Evolutionary conservation across 2,329 filamentous ascomycete species (phyloP).

Genomic region (Trichoderma koningiopsis): DNA sequence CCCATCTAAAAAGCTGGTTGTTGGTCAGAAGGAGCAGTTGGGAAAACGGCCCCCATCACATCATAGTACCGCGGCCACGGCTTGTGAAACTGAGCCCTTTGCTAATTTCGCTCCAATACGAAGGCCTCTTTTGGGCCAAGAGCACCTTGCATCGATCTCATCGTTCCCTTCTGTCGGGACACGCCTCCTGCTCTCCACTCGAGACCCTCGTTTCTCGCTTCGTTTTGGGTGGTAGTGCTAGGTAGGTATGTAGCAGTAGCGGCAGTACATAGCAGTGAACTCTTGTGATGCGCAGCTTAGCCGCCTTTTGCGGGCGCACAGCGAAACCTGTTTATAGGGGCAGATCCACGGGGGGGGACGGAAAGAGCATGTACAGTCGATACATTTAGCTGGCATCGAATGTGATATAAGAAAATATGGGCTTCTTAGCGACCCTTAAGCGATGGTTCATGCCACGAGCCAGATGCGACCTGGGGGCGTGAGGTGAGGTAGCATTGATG

Average conservation of each 20-base stretch:
- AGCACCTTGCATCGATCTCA: constrained; percentile 13
- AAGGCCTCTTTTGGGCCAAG: constrained; percentile 11
- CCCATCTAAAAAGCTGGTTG: neutral
- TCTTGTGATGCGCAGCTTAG: neutral
- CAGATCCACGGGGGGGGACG: neutral
- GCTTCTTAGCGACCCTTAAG: neutral
- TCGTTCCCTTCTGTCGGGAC: constrained; percentile 21
- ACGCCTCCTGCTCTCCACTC: constrained; percentile 6
- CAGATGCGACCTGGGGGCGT: neutral
- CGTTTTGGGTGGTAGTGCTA: neutral
- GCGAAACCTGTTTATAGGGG: neutral
- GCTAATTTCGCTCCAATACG: constrained; percentile 10
- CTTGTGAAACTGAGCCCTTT: constrained; percentile 6
- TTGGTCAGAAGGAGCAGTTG: neutral
- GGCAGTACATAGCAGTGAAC: neutral
- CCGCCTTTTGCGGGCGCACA: neutral
- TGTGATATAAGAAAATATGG: neutral
- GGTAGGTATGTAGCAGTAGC: neutral
- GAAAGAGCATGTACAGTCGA: neutral
- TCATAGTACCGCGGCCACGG: neutral
- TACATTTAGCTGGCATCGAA: neutral
- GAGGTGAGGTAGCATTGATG: neutral
- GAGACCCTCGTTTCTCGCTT: neutral
- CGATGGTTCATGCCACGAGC: neutral
- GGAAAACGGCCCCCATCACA: neutral